phyloP scores from a whole-genome alignment of 192 early-diverging fungal species.

The Rhizoclosmatium sp. region DNA sequence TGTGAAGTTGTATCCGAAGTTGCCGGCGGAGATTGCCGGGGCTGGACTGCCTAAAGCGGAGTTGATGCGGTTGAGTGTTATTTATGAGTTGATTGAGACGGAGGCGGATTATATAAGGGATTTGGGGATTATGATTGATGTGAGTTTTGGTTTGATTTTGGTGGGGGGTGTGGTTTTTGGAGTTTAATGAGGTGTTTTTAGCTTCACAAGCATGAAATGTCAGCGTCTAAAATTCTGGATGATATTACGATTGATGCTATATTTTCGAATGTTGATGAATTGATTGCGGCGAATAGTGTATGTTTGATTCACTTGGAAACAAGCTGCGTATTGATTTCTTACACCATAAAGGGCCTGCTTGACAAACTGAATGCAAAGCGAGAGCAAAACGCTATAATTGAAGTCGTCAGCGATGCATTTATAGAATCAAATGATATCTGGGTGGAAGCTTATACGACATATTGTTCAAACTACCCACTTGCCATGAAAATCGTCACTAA shows the following conservation, averaged over 20 bases:
- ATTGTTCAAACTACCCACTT: slow-evolving; percentile 61
- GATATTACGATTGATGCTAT: slow-evolving; percentile 53
- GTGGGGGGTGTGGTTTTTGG: background rate
- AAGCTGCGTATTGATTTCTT: slow-evolving; percentile 7
- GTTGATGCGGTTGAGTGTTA: slow-evolving; percentile 61
- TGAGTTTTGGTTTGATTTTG: slow-evolving; percentile 29
- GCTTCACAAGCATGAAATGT: slow-evolving; percentile 55
- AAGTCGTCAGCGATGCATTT: slow-evolving; percentile 43
- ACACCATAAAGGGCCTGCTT: slow-evolving; percentile 42
- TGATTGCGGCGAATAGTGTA: slow-evolving; percentile 59
- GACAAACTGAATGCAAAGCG: slow-evolving; percentile 45
- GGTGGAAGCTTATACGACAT: slow-evolving; percentile 55
- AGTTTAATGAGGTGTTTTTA: slow-evolving; percentile 16
- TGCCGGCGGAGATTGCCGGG: slow-evolving; percentile 55
- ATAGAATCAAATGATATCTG: slow-evolving; percentile 32
- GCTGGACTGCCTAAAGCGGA: slow-evolving; percentile 57
- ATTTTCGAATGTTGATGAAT: slow-evolving; percentile 61
- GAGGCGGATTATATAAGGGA: slow-evolving; percentile 65
- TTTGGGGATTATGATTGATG: slow-evolving; percentile 60
- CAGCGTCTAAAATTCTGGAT: slow-evolving; percentile 47
- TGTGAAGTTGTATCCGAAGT: slow-evolving; percentile 57
- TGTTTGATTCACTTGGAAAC: background rate
- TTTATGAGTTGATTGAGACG: slow-evolving; percentile 69
- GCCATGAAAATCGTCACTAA: slow-evolving; percentile 61
- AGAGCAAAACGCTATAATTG: slow-evolving; percentile 54